These are phyloP conservation scores for Cylindrotheca closterium DNA, from an alignment of 108 stramenopile genomes.

Conservation along the genomic window DNA sequence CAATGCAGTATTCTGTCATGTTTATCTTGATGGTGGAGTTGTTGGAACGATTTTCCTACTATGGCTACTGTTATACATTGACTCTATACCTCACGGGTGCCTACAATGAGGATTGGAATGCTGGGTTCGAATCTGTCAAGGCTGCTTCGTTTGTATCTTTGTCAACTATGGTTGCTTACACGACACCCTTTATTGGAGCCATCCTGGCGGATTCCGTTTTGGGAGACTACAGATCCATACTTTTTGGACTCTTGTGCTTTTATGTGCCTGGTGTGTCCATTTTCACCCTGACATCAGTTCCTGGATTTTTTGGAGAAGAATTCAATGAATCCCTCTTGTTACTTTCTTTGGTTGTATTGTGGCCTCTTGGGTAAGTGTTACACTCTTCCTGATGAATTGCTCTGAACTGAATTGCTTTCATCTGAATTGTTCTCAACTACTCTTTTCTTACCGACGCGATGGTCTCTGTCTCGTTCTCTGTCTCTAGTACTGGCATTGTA, in stretches of 20 bases:
- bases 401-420: too few relatives aligned
- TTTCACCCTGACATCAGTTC: slow-evolving; percentile 71
- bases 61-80: slow-evolving; percentile 73
- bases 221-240: slow-evolving; percentile 67
- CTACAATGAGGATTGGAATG: slow-evolving; percentile 73
- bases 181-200: slow-evolving; percentile 80
- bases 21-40: slow-evolving; percentile 68
- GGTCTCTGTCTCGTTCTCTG: too few relatives aligned
- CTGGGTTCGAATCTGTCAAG: slow-evolving; percentile 51
- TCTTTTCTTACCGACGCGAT: too few relatives aligned
- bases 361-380: slow-evolving; percentile 80
- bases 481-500: slow-evolving; percentile 72
- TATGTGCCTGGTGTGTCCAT: slow-evolving; percentile 72
- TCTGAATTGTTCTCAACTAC: too few relatives aligned
- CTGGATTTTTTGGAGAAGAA: slow-evolving; percentile 43
- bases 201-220: slow-evolving; percentile 60
- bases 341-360: slow-evolving; percentile 50
- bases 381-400: too few relatives aligned
- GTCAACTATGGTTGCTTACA: slow-evolving; percentile 79
- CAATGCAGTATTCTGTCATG: slow-evolving; percentile 54
- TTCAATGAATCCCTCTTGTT: slow-evolving; percentile 46
- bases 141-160: slow-evolving; percentile 61
- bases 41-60: slow-evolving; percentile 72
- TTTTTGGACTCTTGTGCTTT: slow-evolving; percentile 50
- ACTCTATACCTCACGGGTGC: slow-evolving; percentile 70